A percentile compares a stretch with the other conserved stretches of the same genome.
Conservation (phyloP, 73 alveolate genomes). For the Breviolum minutum region DNA sequence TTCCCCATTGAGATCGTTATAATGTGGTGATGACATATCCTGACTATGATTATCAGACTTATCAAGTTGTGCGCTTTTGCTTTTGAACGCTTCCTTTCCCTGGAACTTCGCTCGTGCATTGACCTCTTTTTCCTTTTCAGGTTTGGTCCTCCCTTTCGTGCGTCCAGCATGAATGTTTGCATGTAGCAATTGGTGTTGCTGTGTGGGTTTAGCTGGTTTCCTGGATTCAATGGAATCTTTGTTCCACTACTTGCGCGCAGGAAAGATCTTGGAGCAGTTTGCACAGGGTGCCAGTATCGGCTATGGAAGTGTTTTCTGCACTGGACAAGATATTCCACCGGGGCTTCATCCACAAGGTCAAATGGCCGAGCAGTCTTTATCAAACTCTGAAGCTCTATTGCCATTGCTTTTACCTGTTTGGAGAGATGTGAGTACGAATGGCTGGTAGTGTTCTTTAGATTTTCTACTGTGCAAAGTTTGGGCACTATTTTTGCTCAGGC, state of each 20-base stretch:
- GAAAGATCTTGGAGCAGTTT: conserved; percentile 67
- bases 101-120: too few relatives aligned
- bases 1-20: too few relatives aligned
- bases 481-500: neutral
- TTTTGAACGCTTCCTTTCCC: neutral
- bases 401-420: too few relatives aligned
- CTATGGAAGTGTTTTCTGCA: conserved; percentile 64
- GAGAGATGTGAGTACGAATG: too few relatives aligned
- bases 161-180: neutral
- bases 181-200: neutral
- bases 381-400: too few relatives aligned
- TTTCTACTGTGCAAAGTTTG: neutral
- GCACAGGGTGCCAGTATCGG: conserved; percentile 65
- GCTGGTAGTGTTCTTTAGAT: too few relatives aligned
- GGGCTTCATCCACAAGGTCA: conserved; percentile 52
- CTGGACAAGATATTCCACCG: conserved; percentile 6
- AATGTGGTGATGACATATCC: too few relatives aligned
- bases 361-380: too few relatives aligned
- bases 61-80: neutral
- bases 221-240: neutral
- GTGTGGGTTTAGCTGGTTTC: too few relatives aligned
- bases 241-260: neutral
- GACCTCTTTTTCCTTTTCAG: neutral
- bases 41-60: too few relatives aligned
- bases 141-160: neutral